Percentiles rank a stretch among this genome's conserved stretches.
Evolutionary conservation across 1,139 yeast species (phyloP).

Genomic region (Yamadazyma diddensiae): DNA sequence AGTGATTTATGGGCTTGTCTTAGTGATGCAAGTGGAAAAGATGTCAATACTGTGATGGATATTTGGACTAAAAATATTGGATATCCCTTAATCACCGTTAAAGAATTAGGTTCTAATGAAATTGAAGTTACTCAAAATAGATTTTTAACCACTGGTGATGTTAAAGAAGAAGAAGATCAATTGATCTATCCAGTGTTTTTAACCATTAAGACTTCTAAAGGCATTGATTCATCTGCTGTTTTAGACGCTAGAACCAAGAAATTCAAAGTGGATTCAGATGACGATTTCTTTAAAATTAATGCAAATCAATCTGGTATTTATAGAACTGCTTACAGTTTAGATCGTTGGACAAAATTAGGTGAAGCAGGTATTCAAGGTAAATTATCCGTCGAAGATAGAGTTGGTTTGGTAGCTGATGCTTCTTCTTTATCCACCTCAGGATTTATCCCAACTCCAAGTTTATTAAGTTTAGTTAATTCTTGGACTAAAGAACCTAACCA

Average conservation of each 20-base stretch:
- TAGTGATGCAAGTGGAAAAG: slow-evolving; percentile 72
- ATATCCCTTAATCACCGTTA: slow-evolving; percentile 71
- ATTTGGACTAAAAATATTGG: slow-evolving; percentile 86
- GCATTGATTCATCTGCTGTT: slow-evolving; percentile 61
- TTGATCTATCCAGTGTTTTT: slow-evolving; percentile 82
- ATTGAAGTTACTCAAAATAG: slow-evolving; percentile 69
- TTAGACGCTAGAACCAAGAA: slow-evolving; percentile 55
- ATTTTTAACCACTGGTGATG: slow-evolving; percentile 81
- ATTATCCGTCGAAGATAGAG: slow-evolving; percentile 78
- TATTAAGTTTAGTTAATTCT: slow-evolving; percentile 59
- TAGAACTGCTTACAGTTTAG: slow-evolving; percentile 68
- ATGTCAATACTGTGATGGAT: slow-evolving; percentile 73
- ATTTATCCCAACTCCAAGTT: slow-evolving; percentile 61
- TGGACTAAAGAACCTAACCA: slow-evolving; percentile 70
- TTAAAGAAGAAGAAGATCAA: slow-evolving; percentile 57
- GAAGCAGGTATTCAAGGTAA: slow-evolving; percentile 63
- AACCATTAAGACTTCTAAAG: slow-evolving; percentile 65
- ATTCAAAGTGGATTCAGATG: slow-evolving; percentile 38
- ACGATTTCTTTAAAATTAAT: slow-evolving; percentile 72
- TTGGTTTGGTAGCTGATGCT: slow-evolving; percentile 83
- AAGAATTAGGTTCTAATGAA: slow-evolving; percentile 33
- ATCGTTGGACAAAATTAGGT: slow-evolving; percentile 74
- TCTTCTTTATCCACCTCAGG: slow-evolving; percentile 73
- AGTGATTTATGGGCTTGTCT: slow-evolving; percentile 81
- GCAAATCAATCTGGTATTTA: slow-evolving; percentile 82